Evolutionary conservation across 306 rosid genomes (phyloP).

Genomic region (Dryas alaskensis): DNA sequence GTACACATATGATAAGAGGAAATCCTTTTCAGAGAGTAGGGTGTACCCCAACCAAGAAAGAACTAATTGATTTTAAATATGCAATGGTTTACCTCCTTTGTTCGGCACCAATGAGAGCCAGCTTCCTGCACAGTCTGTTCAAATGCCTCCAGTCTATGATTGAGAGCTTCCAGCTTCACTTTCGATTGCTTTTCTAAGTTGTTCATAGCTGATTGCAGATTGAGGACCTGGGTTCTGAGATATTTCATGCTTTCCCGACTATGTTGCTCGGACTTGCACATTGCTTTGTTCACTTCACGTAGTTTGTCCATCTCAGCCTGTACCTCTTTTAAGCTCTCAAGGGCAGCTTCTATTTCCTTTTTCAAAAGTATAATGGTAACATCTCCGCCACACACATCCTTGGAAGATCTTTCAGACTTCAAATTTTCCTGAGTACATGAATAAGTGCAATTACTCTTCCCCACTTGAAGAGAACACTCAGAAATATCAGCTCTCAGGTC

Average conservation of each 20-base stretch:
- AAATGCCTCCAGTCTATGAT: conserved; percentile 39
- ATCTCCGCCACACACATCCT: conserved; percentile 50
- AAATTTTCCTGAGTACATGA: conserved; percentile 21
- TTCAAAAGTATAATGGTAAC: conserved; percentile 64
- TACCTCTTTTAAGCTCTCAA: conserved; percentile 73
- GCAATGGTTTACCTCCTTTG: conserved; percentile 51
- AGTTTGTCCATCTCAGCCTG: conserved; percentile 74
- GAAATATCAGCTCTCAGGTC: conserved; percentile 29
- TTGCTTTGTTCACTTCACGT: conserved; percentile 57
- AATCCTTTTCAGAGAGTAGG: not conserved
- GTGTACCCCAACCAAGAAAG: not conserved
- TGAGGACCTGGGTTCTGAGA: conserved; percentile 47
- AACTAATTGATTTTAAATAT: not conserved
- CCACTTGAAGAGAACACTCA: conserved; percentile 33
- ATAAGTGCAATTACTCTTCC: conserved; percentile 19
- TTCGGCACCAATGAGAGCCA: conserved; percentile 48
- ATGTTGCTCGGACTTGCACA: conserved; percentile 52
- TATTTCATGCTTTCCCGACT: conserved; percentile 48
- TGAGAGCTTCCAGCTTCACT: conserved; percentile 53
- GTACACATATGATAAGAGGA: not conserved
- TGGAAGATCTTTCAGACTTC: conserved; percentile 32
- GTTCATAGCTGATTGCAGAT: conserved; percentile 49
- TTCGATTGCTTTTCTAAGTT: conserved; percentile 59
- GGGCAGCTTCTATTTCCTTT: conserved; percentile 80
- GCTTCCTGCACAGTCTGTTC: conserved; percentile 59